Evolutionary conservation across 306 rosid genomes (phyloP).

Genomic region (Glycine latifolia): DNA sequence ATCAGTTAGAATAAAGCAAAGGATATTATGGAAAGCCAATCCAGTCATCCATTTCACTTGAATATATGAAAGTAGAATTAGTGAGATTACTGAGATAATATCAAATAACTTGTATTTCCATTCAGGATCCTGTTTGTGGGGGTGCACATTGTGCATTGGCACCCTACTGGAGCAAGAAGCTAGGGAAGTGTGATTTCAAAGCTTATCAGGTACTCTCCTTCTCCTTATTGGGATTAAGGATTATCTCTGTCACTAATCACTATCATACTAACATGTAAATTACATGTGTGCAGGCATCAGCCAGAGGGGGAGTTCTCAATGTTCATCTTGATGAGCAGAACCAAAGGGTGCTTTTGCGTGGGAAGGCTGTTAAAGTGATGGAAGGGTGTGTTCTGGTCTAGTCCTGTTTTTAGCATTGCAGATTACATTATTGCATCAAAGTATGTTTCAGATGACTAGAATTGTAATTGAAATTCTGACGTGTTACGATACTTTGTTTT

Average conservation of each 20-base stretch:
- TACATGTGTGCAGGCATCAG: constrained; percentile 68
- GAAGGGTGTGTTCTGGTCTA: constrained; percentile 70
- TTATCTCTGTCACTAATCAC: constrained; percentile 19
- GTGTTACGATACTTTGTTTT: neutral
- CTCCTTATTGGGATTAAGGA: constrained; percentile 5
- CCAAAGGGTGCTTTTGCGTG: constrained; percentile 71
- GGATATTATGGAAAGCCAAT: constrained; percentile 1
- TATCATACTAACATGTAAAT: constrained; percentile 2
- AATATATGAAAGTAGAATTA: neutral
- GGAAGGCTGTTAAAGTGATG: constrained; percentile 76
- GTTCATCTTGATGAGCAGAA: constrained; percentile 68
- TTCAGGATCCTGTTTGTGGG: constrained; percentile 83
- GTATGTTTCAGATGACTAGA: neutral
- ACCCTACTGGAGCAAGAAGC: constrained; percentile 71
- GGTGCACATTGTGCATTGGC: constrained; percentile 79
- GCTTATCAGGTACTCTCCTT: constrained; percentile 66
- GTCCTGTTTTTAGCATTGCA: constrained; percentile 9
- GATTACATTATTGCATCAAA: neutral
- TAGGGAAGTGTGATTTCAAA: constrained; percentile 71
- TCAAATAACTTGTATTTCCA: neutral
- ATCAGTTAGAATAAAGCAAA: neutral
- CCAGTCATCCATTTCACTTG: neutral
- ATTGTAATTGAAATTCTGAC: neutral
- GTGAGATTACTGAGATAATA: constrained; percentile 30
- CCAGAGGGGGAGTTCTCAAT: constrained; percentile 70